Evolutionary conservation across 768 basidiomycete genomes (phyloP).

Genomic region (Suillus sp.): DNA sequence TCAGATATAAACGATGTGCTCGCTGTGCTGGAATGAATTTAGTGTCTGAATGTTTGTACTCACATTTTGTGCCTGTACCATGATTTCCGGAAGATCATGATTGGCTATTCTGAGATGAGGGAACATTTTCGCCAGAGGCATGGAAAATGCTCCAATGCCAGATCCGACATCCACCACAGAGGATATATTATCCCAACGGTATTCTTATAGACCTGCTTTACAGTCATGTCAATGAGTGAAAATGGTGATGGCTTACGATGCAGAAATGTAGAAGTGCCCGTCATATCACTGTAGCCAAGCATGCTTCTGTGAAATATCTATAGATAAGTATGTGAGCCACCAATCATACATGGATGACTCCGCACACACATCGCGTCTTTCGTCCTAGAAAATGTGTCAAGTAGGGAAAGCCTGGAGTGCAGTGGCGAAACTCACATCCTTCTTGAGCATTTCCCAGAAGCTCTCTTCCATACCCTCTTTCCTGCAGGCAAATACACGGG

Average conservation of each 20-base stretch:
- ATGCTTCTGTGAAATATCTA: conserved; percentile 30
- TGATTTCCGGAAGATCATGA: conserved; percentile 34
- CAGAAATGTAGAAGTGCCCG: conserved; percentile 26
- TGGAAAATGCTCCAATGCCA: conserved; percentile 30
- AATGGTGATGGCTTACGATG: conserved; percentile 18
- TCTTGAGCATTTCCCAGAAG: conserved; percentile 29
- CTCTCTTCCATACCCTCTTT: conserved; percentile 18
- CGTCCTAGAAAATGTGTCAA: conserved; percentile 12
- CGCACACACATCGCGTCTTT: conserved; percentile 20
- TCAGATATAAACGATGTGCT: neutral
- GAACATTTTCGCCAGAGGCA: conserved; percentile 27
- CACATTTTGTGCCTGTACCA: conserved; percentile 26
- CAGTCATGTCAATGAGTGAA: neutral
- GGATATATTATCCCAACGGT: conserved; percentile 28
- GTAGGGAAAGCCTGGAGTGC: neutral
- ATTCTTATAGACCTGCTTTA: conserved; percentile 17
- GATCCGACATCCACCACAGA: conserved; percentile 34
- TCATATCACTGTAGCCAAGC: conserved; percentile 21
- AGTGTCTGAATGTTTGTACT: neutral
- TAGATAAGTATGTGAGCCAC: neutral
- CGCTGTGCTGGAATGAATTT: conserved; percentile 4
- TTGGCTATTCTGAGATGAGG: conserved; percentile 30
- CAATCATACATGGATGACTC: no score
- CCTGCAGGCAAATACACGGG: conserved; percentile 21
- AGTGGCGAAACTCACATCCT: conserved; percentile 21